Evolutionary conservation across 306 rosid species (phyloP).

Genomic region (Rosa persica): DNA sequence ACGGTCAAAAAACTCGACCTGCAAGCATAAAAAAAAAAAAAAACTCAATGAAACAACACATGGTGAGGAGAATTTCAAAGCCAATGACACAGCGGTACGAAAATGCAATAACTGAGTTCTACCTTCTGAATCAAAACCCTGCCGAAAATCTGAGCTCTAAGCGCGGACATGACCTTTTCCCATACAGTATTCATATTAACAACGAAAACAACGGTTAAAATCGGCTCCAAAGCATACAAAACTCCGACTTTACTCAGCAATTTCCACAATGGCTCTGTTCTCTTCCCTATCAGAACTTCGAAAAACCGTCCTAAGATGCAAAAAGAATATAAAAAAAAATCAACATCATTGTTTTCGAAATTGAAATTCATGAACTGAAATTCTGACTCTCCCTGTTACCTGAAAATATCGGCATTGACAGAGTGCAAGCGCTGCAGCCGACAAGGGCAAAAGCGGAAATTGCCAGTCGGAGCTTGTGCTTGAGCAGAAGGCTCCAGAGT

Average conservation of each 20-base stretch:
- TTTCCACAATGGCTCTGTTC: slow-evolving; percentile 84
- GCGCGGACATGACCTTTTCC: slow-evolving; percentile 91
- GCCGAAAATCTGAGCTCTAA: slow-evolving; percentile 89
- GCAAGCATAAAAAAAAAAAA: slow-evolving; percentile 27
- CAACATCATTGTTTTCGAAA: background rate
- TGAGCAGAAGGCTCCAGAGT: slow-evolving; percentile 52
- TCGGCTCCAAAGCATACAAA: slow-evolving; percentile 87
- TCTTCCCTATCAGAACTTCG: slow-evolving; percentile 75
- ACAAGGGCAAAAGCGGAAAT: slow-evolving; percentile 51
- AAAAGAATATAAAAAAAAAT: background rate
- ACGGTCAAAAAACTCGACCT: slow-evolving; percentile 92
- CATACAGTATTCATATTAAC: slow-evolving; percentile 77
- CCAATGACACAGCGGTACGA: background rate
- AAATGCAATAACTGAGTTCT: slow-evolving; percentile 6
- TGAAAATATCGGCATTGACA: slow-evolving; percentile 89
- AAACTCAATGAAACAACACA: background rate
- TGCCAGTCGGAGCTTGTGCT: slow-evolving; percentile 62
- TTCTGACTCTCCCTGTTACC: slow-evolving; percentile 31
- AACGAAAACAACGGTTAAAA: slow-evolving; percentile 74
- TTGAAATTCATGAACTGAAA: background rate
- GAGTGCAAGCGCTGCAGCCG: slow-evolving; percentile 76
- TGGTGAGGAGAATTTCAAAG: too few species aligned
- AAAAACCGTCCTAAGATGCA: slow-evolving; percentile 67
- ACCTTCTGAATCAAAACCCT: slow-evolving; percentile 93
- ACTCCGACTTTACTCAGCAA: slow-evolving; percentile 77